Base-by-base conservation (phyloP, 208 protist species). In the Trypanosomatidae sp. region DNA sequence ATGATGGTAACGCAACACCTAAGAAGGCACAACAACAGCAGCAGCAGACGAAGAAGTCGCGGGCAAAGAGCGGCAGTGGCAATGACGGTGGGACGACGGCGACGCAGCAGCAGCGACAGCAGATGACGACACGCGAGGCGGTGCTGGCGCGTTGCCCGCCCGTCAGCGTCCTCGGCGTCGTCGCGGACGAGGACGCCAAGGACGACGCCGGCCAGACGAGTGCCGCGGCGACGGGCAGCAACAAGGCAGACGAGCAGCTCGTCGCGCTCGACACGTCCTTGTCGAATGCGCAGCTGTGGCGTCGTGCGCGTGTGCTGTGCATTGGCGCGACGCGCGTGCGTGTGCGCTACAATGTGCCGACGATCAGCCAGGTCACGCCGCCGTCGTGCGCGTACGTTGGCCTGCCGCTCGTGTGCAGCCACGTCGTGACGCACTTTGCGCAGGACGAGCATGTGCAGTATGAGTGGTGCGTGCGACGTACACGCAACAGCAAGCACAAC, bases 261-360 rank as follows among this genome's bases (percentile, higher is more conserved):
- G 59, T 52, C 0, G 54, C 48, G 41, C 45, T 92, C 33, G 74
- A 89, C 54, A 51, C 61, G 2, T 45, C 53, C 5, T n/a, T 85
- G 20, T 33, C 65, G 0, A 89, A 88, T 48, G 42, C 35, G 11
- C 26, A 64, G 11, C 85, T 89, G 28, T 88, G 81, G 76, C 55
- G 43, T 24, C 39, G 38, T 13, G 74, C 63, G 6, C 59, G 49
- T 20, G 51, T 68, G 20, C 62, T 93, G 21, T 33, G 50, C 21
- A 62, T 93, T 21, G 65, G 40, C 16, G 56, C 55, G 11, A 55
- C 32, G 26, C 23, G 43, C n/a, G 60, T 84, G 10, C 33, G 20
- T 0, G 57, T 90, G 8, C 44, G 58, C 15, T 90, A 82, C 63
- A 93, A 93, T 47, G 50, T 82, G 1, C 77, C 85, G 1, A 85